Evolutionary conservation across 2,329 filamentous ascomycete species (phyloP).

Genomic region (Stachybotrys echinatus): DNA sequence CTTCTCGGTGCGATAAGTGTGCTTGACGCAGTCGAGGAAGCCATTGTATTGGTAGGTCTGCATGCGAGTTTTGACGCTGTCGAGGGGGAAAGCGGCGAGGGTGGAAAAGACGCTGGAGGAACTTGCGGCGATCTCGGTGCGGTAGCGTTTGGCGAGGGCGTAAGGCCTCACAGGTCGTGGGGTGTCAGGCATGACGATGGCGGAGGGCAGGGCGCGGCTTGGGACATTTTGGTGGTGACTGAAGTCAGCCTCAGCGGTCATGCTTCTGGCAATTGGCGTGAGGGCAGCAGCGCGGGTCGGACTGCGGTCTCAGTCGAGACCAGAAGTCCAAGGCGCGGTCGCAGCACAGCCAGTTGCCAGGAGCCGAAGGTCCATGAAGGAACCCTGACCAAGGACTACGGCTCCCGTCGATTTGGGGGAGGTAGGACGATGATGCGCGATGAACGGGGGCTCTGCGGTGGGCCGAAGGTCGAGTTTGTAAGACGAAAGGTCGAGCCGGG

Average conservation of each 20-base stretch:
- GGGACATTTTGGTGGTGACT: constrained; percentile 31
- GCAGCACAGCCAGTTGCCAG: constrained; percentile 28
- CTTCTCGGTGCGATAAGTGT: constrained; percentile 72
- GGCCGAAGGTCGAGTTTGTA: no score
- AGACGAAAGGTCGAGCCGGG: no score
- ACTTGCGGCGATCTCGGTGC: constrained; percentile 75
- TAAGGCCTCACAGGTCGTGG: constrained; percentile 26
- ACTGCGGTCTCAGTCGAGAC: constrained; percentile 20
- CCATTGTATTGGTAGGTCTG: constrained; percentile 77
- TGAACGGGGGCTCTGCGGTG: no score
- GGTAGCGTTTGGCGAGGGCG: constrained; percentile 64
- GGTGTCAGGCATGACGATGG: constrained; percentile 22
- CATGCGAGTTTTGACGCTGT: constrained; percentile 87
- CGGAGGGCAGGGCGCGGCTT: constrained; percentile 18
- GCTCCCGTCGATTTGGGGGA: neutral
- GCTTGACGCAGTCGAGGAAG: constrained; percentile 67
- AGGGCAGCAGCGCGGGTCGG: constrained; percentile 12
- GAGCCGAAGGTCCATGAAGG: constrained; percentile 32
- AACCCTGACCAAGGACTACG: constrained; percentile 5
- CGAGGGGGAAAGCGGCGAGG: constrained; percentile 75
- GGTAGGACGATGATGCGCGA: no score
- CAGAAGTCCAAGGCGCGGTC: constrained; percentile 20
- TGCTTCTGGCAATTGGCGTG: constrained; percentile 22
- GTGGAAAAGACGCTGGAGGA: constrained; percentile 74
- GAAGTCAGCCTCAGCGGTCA: constrained; percentile 29